These are phyloP conservation scores for Neonectria magnoliae DNA, from an alignment of 2,329 filamentous ascomycete species.

Conservation along the genomic window DNA sequence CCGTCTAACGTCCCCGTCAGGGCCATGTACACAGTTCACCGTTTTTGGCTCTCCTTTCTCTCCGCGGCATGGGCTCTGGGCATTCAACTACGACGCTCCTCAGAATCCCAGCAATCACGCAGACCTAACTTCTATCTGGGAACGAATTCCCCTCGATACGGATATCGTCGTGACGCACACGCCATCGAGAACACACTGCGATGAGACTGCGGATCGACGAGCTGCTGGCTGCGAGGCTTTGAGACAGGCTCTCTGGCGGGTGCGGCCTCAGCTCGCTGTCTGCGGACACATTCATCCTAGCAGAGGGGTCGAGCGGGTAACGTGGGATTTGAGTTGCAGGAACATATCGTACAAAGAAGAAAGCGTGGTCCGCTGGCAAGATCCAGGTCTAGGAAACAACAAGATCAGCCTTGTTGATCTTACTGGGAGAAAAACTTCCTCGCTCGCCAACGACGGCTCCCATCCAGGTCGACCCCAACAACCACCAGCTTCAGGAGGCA, in stretches of 20 bases:
- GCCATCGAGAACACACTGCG: constrained; percentile 69
- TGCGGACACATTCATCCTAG: constrained; percentile 79
- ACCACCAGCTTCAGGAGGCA: constrained; percentile 1
- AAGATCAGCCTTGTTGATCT: constrained; percentile 73
- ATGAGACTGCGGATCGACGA: constrained; percentile 55
- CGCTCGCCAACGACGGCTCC: constrained; percentile 60
- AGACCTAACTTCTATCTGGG: constrained; percentile 63
- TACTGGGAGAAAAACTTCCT: constrained; percentile 54
- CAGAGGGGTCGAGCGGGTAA: constrained; percentile 70
- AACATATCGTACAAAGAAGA: constrained; percentile 58
- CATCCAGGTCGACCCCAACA: constrained; percentile 30
- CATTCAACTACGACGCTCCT: constrained; percentile 68
- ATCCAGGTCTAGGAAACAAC: constrained; percentile 63
- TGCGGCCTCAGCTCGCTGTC: constrained; percentile 71
- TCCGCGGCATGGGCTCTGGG: constrained; percentile 68
- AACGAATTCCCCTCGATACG: constrained; percentile 65
- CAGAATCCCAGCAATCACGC: constrained; percentile 26
- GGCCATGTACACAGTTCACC: constrained; percentile 68
- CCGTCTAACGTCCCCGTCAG: constrained; percentile 61
- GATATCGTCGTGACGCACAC: constrained; percentile 79
- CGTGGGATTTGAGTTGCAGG: constrained; percentile 62
- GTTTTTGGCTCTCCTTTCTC: constrained; percentile 79
- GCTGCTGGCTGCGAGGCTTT: constrained; percentile 70
- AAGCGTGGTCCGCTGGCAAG: constrained; percentile 61
- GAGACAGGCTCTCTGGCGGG: constrained; percentile 64